phyloP scores from a whole-genome alignment of 768 basidiomycete species.

The Pleurotus sapidus region DNA sequence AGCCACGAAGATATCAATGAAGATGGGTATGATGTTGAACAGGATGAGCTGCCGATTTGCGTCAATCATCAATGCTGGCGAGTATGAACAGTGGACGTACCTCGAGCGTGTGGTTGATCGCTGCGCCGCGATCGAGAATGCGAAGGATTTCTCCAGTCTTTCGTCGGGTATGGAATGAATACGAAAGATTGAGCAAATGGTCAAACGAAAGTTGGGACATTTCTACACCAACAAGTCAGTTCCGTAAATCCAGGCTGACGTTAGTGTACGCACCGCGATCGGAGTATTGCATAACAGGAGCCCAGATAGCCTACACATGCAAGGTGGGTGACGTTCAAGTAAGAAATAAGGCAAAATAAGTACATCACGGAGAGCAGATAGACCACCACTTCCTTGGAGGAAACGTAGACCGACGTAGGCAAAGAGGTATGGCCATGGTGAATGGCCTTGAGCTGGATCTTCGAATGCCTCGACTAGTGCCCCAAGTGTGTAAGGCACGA shows the following conservation, averaged over 20 bases:
- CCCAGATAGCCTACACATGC: slow-evolving; percentile 60
- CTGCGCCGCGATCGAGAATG: slow-evolving; percentile 80
- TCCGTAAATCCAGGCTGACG: background rate
- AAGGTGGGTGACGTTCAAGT: background rate
- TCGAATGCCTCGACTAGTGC: slow-evolving; percentile 59
- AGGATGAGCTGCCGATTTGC: slow-evolving; percentile 53
- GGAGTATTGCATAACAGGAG: slow-evolving; percentile 87
- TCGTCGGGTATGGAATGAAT: slow-evolving; percentile 77
- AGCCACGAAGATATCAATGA: slow-evolving; percentile 77
- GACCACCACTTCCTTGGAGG: slow-evolving; percentile 73
- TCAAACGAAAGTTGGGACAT: slow-evolving; percentile 87
- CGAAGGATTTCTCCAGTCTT: slow-evolving; percentile 86
- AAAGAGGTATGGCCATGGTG: slow-evolving; percentile 69
- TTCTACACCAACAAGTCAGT: slow-evolving; percentile 36
- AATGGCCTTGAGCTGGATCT: slow-evolving; percentile 31
- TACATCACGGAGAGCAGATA: slow-evolving; percentile 65
- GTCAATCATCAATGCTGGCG: background rate
- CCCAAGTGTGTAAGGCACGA: slow-evolving; percentile 70
- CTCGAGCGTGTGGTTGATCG: slow-evolving; percentile 81
- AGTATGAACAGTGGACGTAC: slow-evolving; percentile 25
- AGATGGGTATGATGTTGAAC: slow-evolving; percentile 82
- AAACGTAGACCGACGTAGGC: slow-evolving; percentile 70
- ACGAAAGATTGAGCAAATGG: slow-evolving; percentile 83
- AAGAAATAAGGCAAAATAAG: slow-evolving; percentile 10
- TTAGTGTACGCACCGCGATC: slow-evolving; percentile 50